These are phyloP conservation scores for Thamnidium elegans DNA, from an alignment of 192 early-diverging fungal genomes.

Conservation along the genomic window DNA sequence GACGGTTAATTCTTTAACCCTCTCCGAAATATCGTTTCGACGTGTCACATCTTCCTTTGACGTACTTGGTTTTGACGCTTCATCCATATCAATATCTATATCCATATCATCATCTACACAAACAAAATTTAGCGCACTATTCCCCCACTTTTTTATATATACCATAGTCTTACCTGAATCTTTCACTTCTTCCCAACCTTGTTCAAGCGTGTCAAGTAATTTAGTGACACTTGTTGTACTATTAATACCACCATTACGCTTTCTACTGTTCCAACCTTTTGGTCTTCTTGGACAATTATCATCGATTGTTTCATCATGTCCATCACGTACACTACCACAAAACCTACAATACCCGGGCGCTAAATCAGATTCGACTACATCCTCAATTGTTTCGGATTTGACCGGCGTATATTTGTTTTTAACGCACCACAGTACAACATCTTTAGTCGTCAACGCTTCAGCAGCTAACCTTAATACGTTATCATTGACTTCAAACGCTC, in stretches of 20 bases:
- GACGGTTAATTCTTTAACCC: neutral
- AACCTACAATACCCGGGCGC: conserved; percentile 33
- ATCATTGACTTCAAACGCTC: conserved; percentile 17
- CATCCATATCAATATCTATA: conserved; percentile 25
- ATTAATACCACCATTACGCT: conserved; percentile 26
- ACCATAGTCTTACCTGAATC: conserved; percentile 23
- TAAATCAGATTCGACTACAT: neutral
- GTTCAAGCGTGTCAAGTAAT: conserved; percentile 21
- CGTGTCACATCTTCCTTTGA: neutral
- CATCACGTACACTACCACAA: conserved; percentile 36
- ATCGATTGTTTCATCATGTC: conserved; percentile 14
- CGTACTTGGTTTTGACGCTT: neutral
- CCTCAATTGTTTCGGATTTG: conserved; percentile 5
- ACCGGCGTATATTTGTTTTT: conserved; percentile 40
- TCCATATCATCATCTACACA: conserved; percentile 36
- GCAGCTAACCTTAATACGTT: conserved; percentile 21
- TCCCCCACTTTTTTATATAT: neutral
- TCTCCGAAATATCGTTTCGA: neutral
- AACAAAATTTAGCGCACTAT: neutral
- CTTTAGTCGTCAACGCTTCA: conserved; percentile 35
- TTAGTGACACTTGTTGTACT: conserved; percentile 30
- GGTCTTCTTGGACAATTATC: conserved; percentile 31
- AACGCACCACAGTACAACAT: conserved; percentile 48
- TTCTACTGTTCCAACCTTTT: conserved; percentile 23
- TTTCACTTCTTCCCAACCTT: conserved; percentile 25